Conservation (phyloP, 2,329 filamentous ascomycete genomes). For the Chrysosporium queenslandicum region DNA sequence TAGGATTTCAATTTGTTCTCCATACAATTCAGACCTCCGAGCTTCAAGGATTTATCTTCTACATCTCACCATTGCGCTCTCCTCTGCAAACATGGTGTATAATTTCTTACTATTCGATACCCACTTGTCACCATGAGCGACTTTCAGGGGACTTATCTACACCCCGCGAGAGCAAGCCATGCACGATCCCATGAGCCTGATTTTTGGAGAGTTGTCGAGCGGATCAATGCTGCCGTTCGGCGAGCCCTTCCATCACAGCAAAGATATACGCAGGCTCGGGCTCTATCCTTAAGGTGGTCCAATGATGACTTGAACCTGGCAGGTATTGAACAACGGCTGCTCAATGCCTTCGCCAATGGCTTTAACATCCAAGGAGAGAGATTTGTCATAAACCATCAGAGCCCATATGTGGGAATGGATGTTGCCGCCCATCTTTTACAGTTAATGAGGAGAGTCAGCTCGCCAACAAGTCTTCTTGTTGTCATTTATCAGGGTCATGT, state of each 20-base stretch:
- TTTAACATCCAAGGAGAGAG: slow-evolving; percentile 3
- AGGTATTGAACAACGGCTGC: background rate
- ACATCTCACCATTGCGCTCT: background rate
- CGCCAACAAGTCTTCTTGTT: slow-evolving; percentile 4
- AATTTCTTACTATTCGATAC: background rate
- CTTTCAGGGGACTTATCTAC: background rate
- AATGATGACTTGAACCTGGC: slow-evolving; percentile 12
- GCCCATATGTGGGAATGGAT: too few relatives aligned
- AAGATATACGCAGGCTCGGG: slow-evolving; percentile 5
- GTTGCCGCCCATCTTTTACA: background rate
- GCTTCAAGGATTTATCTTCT: background rate
- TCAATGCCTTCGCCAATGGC: background rate
- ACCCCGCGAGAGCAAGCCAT: background rate
- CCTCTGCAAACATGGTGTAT: background rate
- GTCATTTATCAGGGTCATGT: slow-evolving; percentile 12
- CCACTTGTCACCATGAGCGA: background rate
- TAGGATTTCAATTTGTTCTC: too few relatives aligned
- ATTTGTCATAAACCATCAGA: slow-evolving; percentile 2
- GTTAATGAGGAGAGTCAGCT: background rate
- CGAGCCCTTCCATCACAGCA: slow-evolving; percentile 2
- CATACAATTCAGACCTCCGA: too few relatives aligned
- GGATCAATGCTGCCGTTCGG: slow-evolving; percentile 6
- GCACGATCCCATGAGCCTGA: slow-evolving; percentile 1
- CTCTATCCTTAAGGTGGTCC: slow-evolving; percentile 7
- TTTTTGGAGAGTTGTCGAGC: slow-evolving; percentile 5